A percentile compares a stretch with the other conserved stretches of the same genome.
Conservation (phyloP, 108 stramenopile species). For the Chaetoceros muelleri region DNA sequence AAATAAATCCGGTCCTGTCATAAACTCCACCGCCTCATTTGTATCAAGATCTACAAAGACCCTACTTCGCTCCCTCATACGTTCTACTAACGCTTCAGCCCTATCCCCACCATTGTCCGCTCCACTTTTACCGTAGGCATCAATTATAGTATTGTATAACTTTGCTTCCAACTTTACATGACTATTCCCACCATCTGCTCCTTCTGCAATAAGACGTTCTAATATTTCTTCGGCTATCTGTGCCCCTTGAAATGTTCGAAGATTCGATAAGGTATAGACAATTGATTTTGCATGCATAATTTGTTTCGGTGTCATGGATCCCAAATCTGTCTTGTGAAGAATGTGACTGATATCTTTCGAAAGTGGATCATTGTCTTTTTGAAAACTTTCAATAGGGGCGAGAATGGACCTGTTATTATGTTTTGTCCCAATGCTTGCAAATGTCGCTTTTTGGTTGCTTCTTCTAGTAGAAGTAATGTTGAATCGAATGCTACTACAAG, state of each 20-base stretch:
- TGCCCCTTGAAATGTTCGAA: not conserved
- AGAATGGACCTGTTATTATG: too few relatives aligned
- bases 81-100: not conserved
- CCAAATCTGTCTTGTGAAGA: too few relatives aligned
- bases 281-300: not conserved
- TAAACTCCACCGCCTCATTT: not conserved
- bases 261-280: not conserved
- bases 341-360: too few relatives aligned
- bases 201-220: not conserved
- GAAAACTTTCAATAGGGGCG: too few relatives aligned
- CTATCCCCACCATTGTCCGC: not conserved
- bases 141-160: not conserved
- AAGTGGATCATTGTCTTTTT: too few relatives aligned
- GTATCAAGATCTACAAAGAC: not conserved
- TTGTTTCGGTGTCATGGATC: not conserved
- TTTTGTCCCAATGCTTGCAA: too few relatives aligned
- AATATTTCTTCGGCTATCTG: not conserved
- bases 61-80: not conserved
- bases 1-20: not conserved
- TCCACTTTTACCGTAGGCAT: not conserved
- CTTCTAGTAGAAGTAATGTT: too few relatives aligned
- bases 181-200: not conserved
- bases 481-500: too few relatives aligned
- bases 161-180: not conserved
- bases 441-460: too few relatives aligned